A percentile compares a stretch with the other conserved stretches of the same genome.
phyloP scores from a whole-genome alignment of 148 eudicot species.

The Camellia granthamiana region DNA sequence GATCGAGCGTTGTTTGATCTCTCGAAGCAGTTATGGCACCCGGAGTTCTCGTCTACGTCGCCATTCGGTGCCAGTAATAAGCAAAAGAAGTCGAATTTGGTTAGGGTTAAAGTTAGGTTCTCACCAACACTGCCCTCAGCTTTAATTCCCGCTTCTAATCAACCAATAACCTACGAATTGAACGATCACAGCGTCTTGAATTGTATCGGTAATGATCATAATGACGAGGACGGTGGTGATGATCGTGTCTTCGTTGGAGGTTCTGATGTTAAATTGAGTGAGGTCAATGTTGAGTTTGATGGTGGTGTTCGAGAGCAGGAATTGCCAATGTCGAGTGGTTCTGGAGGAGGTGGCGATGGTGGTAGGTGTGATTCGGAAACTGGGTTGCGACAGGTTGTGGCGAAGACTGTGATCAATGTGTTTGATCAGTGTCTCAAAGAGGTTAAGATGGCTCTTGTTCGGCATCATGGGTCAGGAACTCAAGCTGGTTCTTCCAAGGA shows the following conservation, averaged over 20 bases:
- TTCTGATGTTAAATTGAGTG: constrained; percentile 24
- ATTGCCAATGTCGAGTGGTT: neutral
- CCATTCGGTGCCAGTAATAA: constrained; percentile 19
- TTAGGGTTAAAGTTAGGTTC: constrained; percentile 30
- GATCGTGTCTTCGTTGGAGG: constrained; percentile 1
- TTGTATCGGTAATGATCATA: neutral
- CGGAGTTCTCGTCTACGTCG: constrained; percentile 23
- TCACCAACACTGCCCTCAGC: constrained; percentile 23
- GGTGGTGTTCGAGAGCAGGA: constrained; percentile 15
- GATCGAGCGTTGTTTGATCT: constrained; percentile 35
- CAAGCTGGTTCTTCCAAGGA: constrained; percentile 2
- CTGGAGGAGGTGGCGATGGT: neutral
- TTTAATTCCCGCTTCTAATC: neutral
- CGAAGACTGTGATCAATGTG: constrained; percentile 25
- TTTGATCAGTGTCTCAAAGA: constrained; percentile 37
- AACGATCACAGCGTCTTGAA: neutral
- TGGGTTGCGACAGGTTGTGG: constrained; percentile 21
- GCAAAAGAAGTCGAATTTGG: constrained; percentile 25
- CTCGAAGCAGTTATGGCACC: constrained; percentile 38
- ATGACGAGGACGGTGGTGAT: neutral
- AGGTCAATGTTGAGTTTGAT: constrained; percentile 34
- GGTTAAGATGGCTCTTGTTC: constrained; percentile 14
- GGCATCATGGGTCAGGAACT: neutral
- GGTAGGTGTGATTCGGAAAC: neutral
- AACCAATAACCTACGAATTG: neutral